A percentile compares a stretch with the other conserved stretches of the same genome.
These are phyloP conservation scores for Hibiscus trionum DNA, from an alignment of 345 rosid genomes.

Conservation along the genomic window DNA sequence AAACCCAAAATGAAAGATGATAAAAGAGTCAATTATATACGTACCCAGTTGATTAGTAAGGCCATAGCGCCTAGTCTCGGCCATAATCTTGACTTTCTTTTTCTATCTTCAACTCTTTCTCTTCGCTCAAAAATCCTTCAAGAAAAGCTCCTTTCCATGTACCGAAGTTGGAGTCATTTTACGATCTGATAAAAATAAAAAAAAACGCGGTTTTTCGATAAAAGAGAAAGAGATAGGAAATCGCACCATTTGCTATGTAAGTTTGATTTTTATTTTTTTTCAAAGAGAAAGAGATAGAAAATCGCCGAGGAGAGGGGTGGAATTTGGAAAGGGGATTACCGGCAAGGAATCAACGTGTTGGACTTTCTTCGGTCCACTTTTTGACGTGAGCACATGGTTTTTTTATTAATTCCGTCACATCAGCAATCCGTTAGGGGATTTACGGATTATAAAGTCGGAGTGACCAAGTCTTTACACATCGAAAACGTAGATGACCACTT, in stretches of 20 bases:
- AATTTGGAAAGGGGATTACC: not conserved
- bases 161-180: not conserved
- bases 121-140: not conserved
- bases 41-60: slow-evolving; percentile 36
- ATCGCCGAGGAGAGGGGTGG: not conserved
- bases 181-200: not conserved
- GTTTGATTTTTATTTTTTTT: too few species aligned
- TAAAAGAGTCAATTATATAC: not conserved
- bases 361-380: not conserved
- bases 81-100: slow-evolving; percentile 20
- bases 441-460: too few species aligned
- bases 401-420: too few species aligned
- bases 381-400: not conserved
- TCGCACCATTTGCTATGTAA: not conserved
- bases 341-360: not conserved
- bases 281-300: slow-evolving; percentile 1
- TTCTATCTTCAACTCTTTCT: not conserved
- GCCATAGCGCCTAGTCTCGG: slow-evolving; percentile 31
- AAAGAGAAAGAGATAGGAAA: slow-evolving; percentile 1
- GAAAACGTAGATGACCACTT: too few species aligned
- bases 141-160: not conserved
- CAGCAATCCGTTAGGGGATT: too few species aligned
- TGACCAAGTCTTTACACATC: too few species aligned
- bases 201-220: slow-evolving; percentile 8
- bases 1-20: not conserved